Evolutionary conservation across 305 asterid genomes (phyloP).

Genomic region (Fraxinus albicans): DNA sequence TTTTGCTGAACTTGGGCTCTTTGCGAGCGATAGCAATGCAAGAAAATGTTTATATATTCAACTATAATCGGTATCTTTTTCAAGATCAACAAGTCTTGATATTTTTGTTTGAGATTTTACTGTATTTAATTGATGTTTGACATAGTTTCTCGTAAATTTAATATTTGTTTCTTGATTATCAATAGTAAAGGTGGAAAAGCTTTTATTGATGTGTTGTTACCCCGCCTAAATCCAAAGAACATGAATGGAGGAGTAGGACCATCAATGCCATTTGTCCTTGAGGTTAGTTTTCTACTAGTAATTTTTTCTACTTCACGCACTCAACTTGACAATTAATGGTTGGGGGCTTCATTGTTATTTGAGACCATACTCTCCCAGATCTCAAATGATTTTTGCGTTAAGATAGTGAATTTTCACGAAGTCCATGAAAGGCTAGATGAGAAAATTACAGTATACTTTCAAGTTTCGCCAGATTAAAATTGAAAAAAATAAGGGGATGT

Average conservation of each 20-base stretch:
- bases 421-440: neutral
- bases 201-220: constrained; percentile 82
- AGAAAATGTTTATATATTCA: constrained; percentile 83
- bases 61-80: constrained; percentile 75
- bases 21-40: constrained; percentile 91
- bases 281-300: constrained; percentile 50
- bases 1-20: constrained; percentile 91
- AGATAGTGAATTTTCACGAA: neutral
- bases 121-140: constrained; percentile 9
- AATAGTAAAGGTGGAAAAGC: constrained; percentile 93
- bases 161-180: constrained; percentile 23
- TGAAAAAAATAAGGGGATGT: neutral
- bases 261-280: constrained; percentile 95
- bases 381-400: neutral
- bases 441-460: neutral
- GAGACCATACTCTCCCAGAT: neutral
- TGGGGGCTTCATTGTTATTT: neutral
- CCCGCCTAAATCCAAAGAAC: constrained; percentile 83
- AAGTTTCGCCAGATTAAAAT: neutral
- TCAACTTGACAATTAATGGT: neutral
- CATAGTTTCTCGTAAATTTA: constrained; percentile 17
- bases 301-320: neutral
- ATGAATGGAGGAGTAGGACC: constrained; percentile 52
- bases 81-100: constrained; percentile 4
- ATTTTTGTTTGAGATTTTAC: constrained; percentile 19